A percentile compares a stretch with the other conserved stretches of the same genome.
Evolutionary conservation across 495 filamentous ascomycete genomes (phyloP).

Genomic region (Penicillium pancosmium): DNA sequence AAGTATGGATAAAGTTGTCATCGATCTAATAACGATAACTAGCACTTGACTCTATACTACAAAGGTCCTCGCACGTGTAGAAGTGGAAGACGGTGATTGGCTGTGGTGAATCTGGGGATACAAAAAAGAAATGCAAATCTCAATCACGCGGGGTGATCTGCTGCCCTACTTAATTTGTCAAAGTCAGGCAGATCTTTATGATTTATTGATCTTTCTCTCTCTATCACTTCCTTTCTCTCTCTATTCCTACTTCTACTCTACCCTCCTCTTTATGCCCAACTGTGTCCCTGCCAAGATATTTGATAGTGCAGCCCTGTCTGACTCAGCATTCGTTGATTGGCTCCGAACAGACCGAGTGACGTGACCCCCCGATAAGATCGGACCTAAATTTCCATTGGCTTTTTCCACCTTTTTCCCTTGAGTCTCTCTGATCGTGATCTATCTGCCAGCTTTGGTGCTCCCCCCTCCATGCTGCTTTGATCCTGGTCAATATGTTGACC

Average conservation of each 20-base stretch:
- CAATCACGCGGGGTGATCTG: constrained; percentile 8
- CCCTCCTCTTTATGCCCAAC: no score
- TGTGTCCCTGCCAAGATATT: no score
- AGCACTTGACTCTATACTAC: not conserved
- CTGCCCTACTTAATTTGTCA: not conserved
- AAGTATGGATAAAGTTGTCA: no score
- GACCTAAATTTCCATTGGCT: not conserved
- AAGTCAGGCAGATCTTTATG: not conserved
- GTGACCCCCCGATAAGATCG: not conserved
- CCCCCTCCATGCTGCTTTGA: not conserved
- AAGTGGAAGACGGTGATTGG: not conserved
- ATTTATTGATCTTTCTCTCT: no score
- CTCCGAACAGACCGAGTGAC: not conserved
- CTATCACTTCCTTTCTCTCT: no score
- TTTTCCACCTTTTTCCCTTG: not conserved
- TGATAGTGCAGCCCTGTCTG: not conserved
- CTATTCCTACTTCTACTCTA: no score
- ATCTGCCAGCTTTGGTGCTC: no score
- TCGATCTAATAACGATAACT: not conserved
- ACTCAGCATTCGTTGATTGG: constrained; percentile 21
- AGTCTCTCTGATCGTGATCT: not conserved
- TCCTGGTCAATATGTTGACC: not conserved
- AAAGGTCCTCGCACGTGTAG: constrained; percentile 2
- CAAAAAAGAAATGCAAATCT: not conserved
- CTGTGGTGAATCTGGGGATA: not conserved